These are phyloP conservation scores for Pichia pseudocactophila DNA, from an alignment of 805 yeast species.

Conservation along the genomic window DNA sequence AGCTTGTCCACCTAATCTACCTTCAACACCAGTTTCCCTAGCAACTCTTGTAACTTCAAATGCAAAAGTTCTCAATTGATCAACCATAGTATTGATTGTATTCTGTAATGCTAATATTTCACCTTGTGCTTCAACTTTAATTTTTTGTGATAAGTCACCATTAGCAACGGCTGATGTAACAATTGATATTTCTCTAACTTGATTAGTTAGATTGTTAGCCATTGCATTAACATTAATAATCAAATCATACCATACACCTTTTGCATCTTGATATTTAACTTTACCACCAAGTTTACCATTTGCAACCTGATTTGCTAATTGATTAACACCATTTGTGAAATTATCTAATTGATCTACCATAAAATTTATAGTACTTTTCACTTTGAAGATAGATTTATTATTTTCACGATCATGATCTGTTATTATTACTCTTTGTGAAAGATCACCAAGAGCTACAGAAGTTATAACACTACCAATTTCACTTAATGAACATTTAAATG, in stretches of 20 bases:
- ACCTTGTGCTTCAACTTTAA: constrained; percentile 87
- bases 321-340: constrained; percentile 73
- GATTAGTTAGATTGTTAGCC: constrained; percentile 82
- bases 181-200: constrained; percentile 82
- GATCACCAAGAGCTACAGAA: constrained; percentile 83
- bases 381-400: constrained; percentile 72
- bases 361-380: constrained; percentile 72
- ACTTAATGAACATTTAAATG: constrained; percentile 59
- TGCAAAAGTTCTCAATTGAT: constrained; percentile 73
- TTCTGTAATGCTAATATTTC: constrained; percentile 78
- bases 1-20: constrained; percentile 84
- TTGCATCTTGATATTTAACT: constrained; percentile 75
- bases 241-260: constrained; percentile 80
- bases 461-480: constrained; percentile 83
- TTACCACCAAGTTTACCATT: constrained; percentile 88
- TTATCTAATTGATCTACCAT: constrained; percentile 86
- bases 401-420: constrained; percentile 46
- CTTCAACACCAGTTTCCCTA: constrained; percentile 84
- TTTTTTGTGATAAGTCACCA: constrained; percentile 76
- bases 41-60: constrained; percentile 84
- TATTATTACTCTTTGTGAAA: constrained; percentile 69
- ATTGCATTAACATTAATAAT: constrained; percentile 80
- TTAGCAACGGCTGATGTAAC: constrained; percentile 84
- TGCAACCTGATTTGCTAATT: constrained; percentile 84
- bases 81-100: constrained; percentile 85